phyloP scores from a whole-genome alignment of 495 filamentous ascomycete genomes.

The Evernia prunastri region DNA sequence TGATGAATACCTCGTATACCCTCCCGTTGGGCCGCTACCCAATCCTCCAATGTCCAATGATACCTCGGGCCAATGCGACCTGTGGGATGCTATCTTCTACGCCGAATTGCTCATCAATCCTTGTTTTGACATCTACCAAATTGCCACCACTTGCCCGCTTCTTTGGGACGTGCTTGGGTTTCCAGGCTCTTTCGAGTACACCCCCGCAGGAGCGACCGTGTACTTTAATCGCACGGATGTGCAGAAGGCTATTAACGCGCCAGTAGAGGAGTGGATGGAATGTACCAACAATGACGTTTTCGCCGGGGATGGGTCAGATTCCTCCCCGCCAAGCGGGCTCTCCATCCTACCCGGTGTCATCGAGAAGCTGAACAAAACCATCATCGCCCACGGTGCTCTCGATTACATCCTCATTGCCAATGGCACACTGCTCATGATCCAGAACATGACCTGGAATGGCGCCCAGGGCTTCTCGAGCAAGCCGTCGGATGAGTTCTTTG shows the following conservation, averaged over 20 bases:
- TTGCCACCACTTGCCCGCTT: conserved; percentile 66
- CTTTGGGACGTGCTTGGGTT: conserved; percentile 71
- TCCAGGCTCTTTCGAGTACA: conserved; percentile 47
- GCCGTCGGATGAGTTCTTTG: conserved; percentile 55
- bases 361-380: conserved; percentile 59
- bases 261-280: conserved; percentile 52
- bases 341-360: conserved; percentile 62
- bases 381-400: conserved; percentile 61
- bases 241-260: conserved; percentile 66
- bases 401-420: conserved; percentile 58
- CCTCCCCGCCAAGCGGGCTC: conserved; percentile 42
- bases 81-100: conserved; percentile 51
- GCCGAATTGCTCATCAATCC: conserved; percentile 61
- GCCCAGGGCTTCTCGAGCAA: conserved; percentile 56
- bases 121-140: conserved; percentile 74
- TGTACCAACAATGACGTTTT: conserved; percentile 55
- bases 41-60: conserved; percentile 28
- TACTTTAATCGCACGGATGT: conserved; percentile 80
- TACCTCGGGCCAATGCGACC: conserved; percentile 42
- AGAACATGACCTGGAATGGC: conserved; percentile 83
- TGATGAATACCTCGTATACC: conserved; percentile 57
- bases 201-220: conserved; percentile 48
- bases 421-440: conserved; percentile 63
- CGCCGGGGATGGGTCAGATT: conserved; percentile 37
- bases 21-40: conserved; percentile 56